Base-by-base conservation (phyloP, 305 asterid genomes). In the Fraxinus sp. region DNA sequence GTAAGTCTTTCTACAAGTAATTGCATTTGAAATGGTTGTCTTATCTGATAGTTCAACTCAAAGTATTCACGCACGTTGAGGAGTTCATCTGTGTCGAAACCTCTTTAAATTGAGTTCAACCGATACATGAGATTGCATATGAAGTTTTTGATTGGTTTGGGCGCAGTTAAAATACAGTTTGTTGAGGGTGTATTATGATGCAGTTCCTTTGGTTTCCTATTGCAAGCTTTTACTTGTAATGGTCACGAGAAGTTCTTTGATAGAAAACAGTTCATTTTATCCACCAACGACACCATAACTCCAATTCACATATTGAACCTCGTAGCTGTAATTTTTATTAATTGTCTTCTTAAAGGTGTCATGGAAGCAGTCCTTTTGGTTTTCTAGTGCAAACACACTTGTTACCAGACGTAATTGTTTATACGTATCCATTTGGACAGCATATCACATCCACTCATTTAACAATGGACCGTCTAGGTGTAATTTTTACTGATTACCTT, bases 1-100 rank as follows among this genome's bases (percentile, higher is more conserved):
- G 93, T 89, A 84, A 73, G 89, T 80, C 2, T 72, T 81, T 46
- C 28, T 46, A 3, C 18, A 36, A 26, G 22, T 26, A 28, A 9
- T 68, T 68, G 75, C 7, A 11, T 26, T 66, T 26, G 13, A 28
- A 68, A 11, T 68, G 75, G 75, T 68, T 59, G 14, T 24, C 18
- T 0, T 66, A 26, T 66, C 74, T 26, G 13, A 9, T 28, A 28
- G 75, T 28, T 28, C 75, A 28, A 11, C 75, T 68, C 20, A 36
- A 36, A 26, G 7, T 68, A 68, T 11, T 68, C 7, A 10, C 18
- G 13, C 75, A 3, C 3, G 4, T 68, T 68, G 36, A 10, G 75
- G 75, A 24, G 6, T 68, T 28, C 75, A 8, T 1, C 18, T 68
- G 37, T 68, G 5, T 62, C 3, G 72, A 62, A 22, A 20, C 72